Base-by-base conservation (phyloP, 169 alveolate species). In the Plasmodium sp. region DNA sequence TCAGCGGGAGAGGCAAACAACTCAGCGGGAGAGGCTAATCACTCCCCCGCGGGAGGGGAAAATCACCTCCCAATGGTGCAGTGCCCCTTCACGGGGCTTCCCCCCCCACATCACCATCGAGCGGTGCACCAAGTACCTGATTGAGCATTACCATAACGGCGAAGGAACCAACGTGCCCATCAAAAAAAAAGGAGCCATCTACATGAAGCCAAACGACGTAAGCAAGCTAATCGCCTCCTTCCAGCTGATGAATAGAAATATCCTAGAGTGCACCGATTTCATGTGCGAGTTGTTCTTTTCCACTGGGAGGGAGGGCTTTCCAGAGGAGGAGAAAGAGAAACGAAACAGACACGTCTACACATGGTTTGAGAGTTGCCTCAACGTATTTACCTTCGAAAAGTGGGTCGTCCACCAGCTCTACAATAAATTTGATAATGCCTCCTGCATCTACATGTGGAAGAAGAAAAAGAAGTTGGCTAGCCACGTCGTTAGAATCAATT, bases 141-240 rank as follows among this genome's bases (percentile, higher is more conserved):
- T 67, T 67, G 77, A 67, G n/a, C 39, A 67, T 67, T 67, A 67
- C 39, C 43, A 56, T 86, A 51, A 36, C 27, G 48, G 31, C 12
- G 45, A 83, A 10, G 81, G 43, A 33, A 5, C n/a, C 10, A 41
- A 4, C 39, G 45, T 41, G 18, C 43, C 39, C 1, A 34, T 86
- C 3, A 86, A 58, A 27, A 86, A 79, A 54, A 90, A 36, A 6
- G 33, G 67, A 33, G n/a, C 33, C 22, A 67, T 90, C 45, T 90
- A 67, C 16, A 80, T 90, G 90, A 90, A 90, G 27, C 83, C 88
- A 62, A 67, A 90, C 48, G 91, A 90, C 45, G 72, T 90, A 34
- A 41, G 80, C 36, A 90, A 90, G 36, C 45, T 90, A 9, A 48
- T 90, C 33, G 41, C 41, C 18, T 62, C 77, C 12, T 90, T 90